Evolutionary conservation across 2,329 filamentous ascomycete species (phyloP).

Genomic region (Hyphodiscus sp.): DNA sequence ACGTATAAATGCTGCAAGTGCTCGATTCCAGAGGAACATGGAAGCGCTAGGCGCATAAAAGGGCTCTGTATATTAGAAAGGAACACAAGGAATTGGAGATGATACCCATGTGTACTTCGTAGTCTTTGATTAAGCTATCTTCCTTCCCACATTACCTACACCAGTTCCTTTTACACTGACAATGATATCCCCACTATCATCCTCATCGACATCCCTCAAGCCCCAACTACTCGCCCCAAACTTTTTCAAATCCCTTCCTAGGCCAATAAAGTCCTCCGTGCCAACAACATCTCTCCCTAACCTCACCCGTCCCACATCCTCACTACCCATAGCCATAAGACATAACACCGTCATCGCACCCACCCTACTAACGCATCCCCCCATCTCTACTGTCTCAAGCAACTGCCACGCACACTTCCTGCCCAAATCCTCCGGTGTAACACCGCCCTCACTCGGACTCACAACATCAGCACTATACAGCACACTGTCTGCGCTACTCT

Average conservation of each 20-base stretch:
- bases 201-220: conserved; percentile 65
- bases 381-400: conserved; percentile 72
- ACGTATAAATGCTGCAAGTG: conserved; percentile 22
- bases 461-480: conserved; percentile 83
- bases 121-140: conserved; percentile 54
- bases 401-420: conserved; percentile 83
- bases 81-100: background rate
- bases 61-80: conserved; percentile 1
- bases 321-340: conserved; percentile 96
- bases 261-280: conserved; percentile 69
- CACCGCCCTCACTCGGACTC: conserved; percentile 69
- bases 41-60: conserved; percentile 9
- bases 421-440: conserved; percentile 85
- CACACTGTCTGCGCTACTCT: conserved; percentile 74
- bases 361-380: conserved; percentile 71
- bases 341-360: conserved; percentile 71
- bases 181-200: conserved; percentile 61
- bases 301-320: conserved; percentile 84
- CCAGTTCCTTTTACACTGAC: conserved; percentile 89
- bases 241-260: conserved; percentile 78
- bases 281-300: conserved; percentile 77
- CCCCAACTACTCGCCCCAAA: conserved; percentile 93
- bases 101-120: background rate
- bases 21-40: conserved; percentile 21
- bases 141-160: conserved; percentile 90